These are phyloP conservation scores for Lipomyces japonicus DNA, from an alignment of 805 yeast species.

Conservation along the genomic window DNA sequence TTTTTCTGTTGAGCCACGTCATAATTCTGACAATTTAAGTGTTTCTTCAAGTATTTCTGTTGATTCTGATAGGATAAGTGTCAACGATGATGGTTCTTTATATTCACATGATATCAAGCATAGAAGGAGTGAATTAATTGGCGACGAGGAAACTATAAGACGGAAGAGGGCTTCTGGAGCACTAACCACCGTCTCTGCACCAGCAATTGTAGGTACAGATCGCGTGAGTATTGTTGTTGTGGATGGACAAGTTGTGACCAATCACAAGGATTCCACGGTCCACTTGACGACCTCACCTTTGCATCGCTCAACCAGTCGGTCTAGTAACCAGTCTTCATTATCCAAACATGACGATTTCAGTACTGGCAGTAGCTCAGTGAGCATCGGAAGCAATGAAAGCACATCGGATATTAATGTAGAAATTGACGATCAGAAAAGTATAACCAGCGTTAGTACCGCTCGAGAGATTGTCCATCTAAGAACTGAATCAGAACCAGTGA, in stretches of 20 bases:
- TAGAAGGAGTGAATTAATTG: constrained; percentile 3
- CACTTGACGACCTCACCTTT: constrained; percentile 16
- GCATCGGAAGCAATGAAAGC: background rate
- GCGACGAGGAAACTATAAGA: constrained; percentile 6
- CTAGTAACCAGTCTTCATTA: constrained; percentile 18
- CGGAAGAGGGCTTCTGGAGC: constrained; percentile 16
- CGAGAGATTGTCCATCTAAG: constrained; percentile 1
- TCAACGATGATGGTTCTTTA: constrained; percentile 7
- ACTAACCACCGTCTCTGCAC: constrained; percentile 18
- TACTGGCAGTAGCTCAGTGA: background rate
- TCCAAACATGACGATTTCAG: constrained; percentile 1
- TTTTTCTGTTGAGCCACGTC: constrained; percentile 5
- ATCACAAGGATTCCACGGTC: constrained; percentile 8
- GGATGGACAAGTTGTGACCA: constrained; percentile 20
- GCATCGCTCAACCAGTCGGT: constrained; percentile 19
- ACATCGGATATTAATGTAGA: background rate
- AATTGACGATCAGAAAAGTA: constrained; percentile 9
- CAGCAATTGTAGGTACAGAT: constrained; percentile 25
- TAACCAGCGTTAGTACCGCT: constrained; percentile 12
- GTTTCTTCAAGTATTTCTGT: constrained; percentile 18
- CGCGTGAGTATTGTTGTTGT: constrained; percentile 24
- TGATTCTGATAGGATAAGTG: constrained; percentile 15
- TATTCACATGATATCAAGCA: constrained; percentile 5
- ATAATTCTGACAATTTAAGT: constrained; percentile 19
- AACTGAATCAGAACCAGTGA: constrained; percentile 5